Base-by-base conservation (phyloP, 2,329 filamentous ascomycete genomes). In the Hymenoscyphus albidus region DNA sequence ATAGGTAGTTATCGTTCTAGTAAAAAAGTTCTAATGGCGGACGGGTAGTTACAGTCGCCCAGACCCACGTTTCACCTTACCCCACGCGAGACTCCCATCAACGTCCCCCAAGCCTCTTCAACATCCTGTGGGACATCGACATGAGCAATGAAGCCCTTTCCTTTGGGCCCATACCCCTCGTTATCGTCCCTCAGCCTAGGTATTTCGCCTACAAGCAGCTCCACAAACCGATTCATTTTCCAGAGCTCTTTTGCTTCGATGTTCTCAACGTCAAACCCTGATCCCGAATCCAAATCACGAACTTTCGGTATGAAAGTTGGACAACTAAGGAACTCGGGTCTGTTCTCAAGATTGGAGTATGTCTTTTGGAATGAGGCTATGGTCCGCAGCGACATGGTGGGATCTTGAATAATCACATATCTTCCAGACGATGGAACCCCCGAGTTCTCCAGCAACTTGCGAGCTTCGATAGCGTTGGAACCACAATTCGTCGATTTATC, bases 401-500 rank as follows among this genome's bases (percentile, higher is more conserved):
- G 78, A 68, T 81, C 80, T 67, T 81, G 80, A 10, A 79, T 74
- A 13, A 81, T 68, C 10, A 80, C 64, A 38, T 75, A 71, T 0
- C 72, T 74, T 2, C 64, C 65, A 0, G 73, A 71, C 5, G 48
- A 58, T 0, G 62, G 39, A 1, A 78, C 58, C 0, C 70, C 72
- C 6, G 70, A 67, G 2, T 59, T 63, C n/a, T 77, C 74, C 1
- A 81, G 73, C 4, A 80, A 62, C 7, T 72, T 72, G 4, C 72
- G 69, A 22, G 75, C 77, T 54, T 78, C 73, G 1, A 69, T 68
- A 5, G 80, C 80, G 67, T 81, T 81, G 13, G 76, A 75, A 16
- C 79, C 79, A 66, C 79, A 81, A 64, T 81, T 81, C 0, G 79
- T 80, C 0, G 78, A 80, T n/a, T 74, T 64, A 56, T 79, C 76